Percentiles rank a stretch among this genome's conserved stretches.
phyloP scores from a whole-genome alignment of 305 asterid species.

The Ilex paraguariensis region DNA sequence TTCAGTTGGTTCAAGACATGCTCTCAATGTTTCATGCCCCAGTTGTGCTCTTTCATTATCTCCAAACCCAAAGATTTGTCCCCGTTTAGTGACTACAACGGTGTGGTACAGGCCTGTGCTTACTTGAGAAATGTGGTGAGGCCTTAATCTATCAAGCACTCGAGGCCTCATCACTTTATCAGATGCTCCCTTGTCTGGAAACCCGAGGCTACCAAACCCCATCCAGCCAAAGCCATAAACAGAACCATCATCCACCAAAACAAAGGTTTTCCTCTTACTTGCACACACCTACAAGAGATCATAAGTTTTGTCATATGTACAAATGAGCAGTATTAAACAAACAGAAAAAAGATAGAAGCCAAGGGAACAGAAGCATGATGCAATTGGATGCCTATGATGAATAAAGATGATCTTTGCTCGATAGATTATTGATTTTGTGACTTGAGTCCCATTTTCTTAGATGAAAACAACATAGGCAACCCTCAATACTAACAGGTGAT shows the following conservation, averaged over 20 bases:
- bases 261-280: slow-evolving; percentile 77
- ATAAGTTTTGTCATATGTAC: not conserved
- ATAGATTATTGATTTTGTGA: no score
- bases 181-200: slow-evolving; percentile 26
- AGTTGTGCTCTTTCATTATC: slow-evolving; percentile 87
- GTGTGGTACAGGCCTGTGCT: slow-evolving; percentile 87
- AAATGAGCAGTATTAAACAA: not conserved
- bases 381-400: no score
- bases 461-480: no score
- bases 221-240: slow-evolving; percentile 79
- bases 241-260: slow-evolving; percentile 62
- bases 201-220: slow-evolving; percentile 85
- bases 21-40: slow-evolving; percentile 65
- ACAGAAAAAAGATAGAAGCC: no score
- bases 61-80: slow-evolving; percentile 66
- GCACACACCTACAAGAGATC: slow-evolving; percentile 59
- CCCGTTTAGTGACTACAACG: slow-evolving; percentile 53
- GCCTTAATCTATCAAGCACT: slow-evolving; percentile 53
- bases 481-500: no score
- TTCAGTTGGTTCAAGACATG: slow-evolving; percentile 63
- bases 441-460: no score
- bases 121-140: slow-evolving; percentile 62
- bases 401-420: no score
- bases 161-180: slow-evolving; percentile 58
- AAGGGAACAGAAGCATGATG: no score